Base-by-base conservation (phyloP, 2,329 filamentous ascomycete genomes). In the Grosmannia serpens region DNA sequence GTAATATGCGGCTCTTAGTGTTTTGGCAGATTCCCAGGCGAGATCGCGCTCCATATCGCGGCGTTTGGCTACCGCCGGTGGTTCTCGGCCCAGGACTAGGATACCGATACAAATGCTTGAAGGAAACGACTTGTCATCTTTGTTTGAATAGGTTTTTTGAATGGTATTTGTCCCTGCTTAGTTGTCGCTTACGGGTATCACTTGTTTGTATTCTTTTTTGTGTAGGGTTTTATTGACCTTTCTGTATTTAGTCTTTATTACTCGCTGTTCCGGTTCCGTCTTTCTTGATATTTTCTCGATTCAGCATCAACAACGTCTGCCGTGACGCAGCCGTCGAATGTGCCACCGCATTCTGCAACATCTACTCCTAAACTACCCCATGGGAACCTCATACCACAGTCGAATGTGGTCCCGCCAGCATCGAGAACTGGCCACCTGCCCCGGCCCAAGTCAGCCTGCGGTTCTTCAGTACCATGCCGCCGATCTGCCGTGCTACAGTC, bases 401-500 rank as follows among this genome's bases (percentile, higher is more conserved):
- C 15, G 13, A 17, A 10, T 31, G 47, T 17, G 60, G 64, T 11
- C 59, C 63, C 7, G 63, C 61, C 47, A 65, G 59, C 38, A 64
- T 59, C 17, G 57, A 76, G 38, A 70, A 87, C 64, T 87, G 84
- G 2, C 84, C 84, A 63, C 85, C 85, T 31, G 80, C 80, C 53
- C 83, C 83, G 41, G 81, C 81, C 74, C 81, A 85, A 56, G 76
- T 79, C 53, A 88, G 71, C 64, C 76, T 77, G 67, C 78, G 79
- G 49, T 26, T 59, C 44, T 59, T 52, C 24, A 65, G 47, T 22
- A 54, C 29, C 31, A 56, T 54, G 47, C 47, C n/a, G 17, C 11
- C 3, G 24, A 60, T 44, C 33, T 17, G 31, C 7, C 5, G 26
- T 8, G 54, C 54, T 20, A n/a, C 13, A 26, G 31, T 47, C 7